phyloP scores from a whole-genome alignment of 2,329 filamentous ascomycete genomes.

The Neospermospora avenae region DNA sequence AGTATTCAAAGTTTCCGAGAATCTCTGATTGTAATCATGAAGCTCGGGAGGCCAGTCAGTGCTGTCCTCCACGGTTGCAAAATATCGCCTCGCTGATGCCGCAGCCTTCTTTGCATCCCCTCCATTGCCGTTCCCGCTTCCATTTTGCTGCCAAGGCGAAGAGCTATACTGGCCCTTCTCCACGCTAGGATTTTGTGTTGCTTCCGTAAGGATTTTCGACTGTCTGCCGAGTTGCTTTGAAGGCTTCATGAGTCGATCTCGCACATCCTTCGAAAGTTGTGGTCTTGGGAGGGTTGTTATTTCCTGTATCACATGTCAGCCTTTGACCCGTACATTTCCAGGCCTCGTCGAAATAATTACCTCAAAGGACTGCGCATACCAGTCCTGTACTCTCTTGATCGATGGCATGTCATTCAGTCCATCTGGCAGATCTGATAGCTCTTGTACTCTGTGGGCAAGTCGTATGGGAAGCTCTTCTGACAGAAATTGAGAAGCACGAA shows the following conservation, averaged over 20 bases:
- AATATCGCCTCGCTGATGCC: slow-evolving; percentile 69
- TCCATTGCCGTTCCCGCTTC: slow-evolving; percentile 45
- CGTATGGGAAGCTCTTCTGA: slow-evolving; percentile 97
- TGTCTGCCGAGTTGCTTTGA: slow-evolving; percentile 51
- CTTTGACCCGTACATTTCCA: slow-evolving; percentile 4
- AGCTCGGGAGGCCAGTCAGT: slow-evolving; percentile 92
- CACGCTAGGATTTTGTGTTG: slow-evolving; percentile 87
- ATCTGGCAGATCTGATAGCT: slow-evolving; percentile 88
- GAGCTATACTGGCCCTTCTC: slow-evolving; percentile 76
- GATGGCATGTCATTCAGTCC: slow-evolving; percentile 98
- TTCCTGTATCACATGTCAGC: slow-evolving; percentile 58
- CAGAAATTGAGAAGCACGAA: slow-evolving; percentile 96
- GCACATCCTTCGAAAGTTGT: slow-evolving; percentile 69
- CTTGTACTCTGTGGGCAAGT: slow-evolving; percentile 91
- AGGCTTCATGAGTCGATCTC: slow-evolving; percentile 73
- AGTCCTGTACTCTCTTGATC: slow-evolving; percentile 90
- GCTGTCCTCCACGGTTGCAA: slow-evolving; percentile 84
- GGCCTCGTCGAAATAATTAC: slow-evolving; percentile 47
- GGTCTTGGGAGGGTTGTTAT: slow-evolving; percentile 85
- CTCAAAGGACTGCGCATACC: slow-evolving; percentile 99
- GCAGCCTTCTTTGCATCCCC: slow-evolving; percentile 47
- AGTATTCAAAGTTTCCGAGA: slow-evolving; percentile 81
- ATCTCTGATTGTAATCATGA: slow-evolving; percentile 88
- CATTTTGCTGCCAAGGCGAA: slow-evolving; percentile 42
- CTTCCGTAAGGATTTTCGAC: slow-evolving; percentile 70